phyloP scores from a whole-genome alignment of 163 green algal genomes.

The Chloromonas sp. region DNA sequence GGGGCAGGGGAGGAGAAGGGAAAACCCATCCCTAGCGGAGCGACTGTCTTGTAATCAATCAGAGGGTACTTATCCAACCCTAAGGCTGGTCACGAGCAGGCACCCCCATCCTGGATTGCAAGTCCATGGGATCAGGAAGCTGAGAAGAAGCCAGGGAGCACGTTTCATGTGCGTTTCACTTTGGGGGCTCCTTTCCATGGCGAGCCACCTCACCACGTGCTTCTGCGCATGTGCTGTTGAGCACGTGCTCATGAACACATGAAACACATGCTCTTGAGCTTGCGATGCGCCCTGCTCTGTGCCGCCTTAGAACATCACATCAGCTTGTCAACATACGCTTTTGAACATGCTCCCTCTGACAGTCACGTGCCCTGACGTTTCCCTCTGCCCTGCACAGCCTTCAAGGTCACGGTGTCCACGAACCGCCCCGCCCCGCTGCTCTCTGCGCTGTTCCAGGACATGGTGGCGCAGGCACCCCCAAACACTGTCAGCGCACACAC shows the following conservation, averaged over 20 bases:
- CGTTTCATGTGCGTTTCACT: no score
- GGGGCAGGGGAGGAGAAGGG: not conserved
- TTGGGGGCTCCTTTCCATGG: no score
- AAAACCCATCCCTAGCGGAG: not conserved
- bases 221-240: no score
- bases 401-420: slow-evolving; percentile 56
- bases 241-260: no score
- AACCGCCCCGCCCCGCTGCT: slow-evolving; percentile 48
- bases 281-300: no score
- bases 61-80: not conserved
- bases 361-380: not conserved
- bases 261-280: no score
- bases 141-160: no score
- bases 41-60: not conserved
- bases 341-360: not conserved
- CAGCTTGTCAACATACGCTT: not conserved
- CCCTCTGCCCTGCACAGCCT: slow-evolving; percentile 15
- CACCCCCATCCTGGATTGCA: not conserved
- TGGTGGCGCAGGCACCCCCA: slow-evolving; percentile 28
- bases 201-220: no score
- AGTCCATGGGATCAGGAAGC: not conserved
- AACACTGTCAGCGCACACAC: not conserved
- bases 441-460: slow-evolving; percentile 48
- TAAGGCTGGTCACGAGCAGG: not conserved
- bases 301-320: not conserved